Base-by-base conservation (phyloP, 805 yeast species). In the Kuraishia hungarica region DNA sequence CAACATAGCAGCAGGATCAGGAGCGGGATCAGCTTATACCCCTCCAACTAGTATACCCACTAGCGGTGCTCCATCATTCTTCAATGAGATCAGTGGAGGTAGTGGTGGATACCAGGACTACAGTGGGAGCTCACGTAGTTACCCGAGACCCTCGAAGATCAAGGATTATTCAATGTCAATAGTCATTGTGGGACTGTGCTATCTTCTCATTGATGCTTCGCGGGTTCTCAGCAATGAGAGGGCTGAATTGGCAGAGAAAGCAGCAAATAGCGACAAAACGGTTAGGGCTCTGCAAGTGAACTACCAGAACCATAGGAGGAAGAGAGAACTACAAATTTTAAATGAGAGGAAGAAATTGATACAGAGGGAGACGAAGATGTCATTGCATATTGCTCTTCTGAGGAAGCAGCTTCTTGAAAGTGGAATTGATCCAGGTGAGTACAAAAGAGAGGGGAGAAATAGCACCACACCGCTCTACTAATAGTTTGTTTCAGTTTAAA, bases 301-400 rank as follows among this genome's bases (percentile, higher is more conserved):
- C 60, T 77, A 76, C 63, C 73, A 77, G 51, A 75, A 73, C 28
- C 79, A 77, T 50, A 72, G 79, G 56, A 79, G 79, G 67, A 78
- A 78, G 62, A 71, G 79, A 53, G 85, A 81, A 53, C 59, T 78
- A 13, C 80, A 78, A 59, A 68, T 78, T n/a, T 61, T 81, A 28
- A 76, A 79, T 58, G 85, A 81, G 58, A 68, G 86, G 19, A 73
- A 74, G 54, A 75, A 72, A 13, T 71, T 70, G n/a, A 72, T 67
- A 62, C 76, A 66, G 67, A 72, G 74, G 57, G 85, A 72, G 63
- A 77, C 73, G 72, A 83, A 81, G 67, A 80, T 85, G 86, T 75
- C 79, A 3, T 69, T 85, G 64, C 93, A 86, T 62, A 76, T 86
- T 48, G 89, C 88, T 1, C 65, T 86, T 67, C 68, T 86, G 39